These are phyloP conservation scores for Pyricularia sp. DNA, from an alignment of 2,329 filamentous ascomycete species.

Conservation along the genomic window DNA sequence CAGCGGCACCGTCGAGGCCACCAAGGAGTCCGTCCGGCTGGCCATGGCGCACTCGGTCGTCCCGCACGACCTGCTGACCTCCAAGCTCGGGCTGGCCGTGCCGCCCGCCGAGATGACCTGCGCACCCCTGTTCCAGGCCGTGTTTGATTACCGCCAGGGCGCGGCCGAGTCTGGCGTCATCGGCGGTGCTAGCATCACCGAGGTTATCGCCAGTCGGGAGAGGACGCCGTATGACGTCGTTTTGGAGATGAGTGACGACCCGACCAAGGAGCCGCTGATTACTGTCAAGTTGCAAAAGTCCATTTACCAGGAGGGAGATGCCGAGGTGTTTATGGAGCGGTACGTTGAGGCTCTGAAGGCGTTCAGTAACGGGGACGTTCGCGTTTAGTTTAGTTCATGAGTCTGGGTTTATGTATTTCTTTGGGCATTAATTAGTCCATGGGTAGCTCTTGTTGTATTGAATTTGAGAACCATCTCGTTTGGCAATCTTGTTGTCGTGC, in stretches of 20 bases:
- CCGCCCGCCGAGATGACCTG: background rate
- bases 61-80: background rate
- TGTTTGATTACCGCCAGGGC: background rate
- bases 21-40: slow-evolving; percentile 3
- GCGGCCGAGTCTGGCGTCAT: background rate
- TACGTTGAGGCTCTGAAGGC: background rate
- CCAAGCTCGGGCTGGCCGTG: background rate
- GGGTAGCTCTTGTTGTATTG: too few species aligned
- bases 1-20: background rate
- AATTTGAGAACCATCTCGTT: too few species aligned
- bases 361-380: background rate
- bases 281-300: background rate
- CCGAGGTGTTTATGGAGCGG: background rate
- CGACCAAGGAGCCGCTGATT: background rate
- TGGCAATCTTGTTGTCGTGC: too few species aligned
- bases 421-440: too few species aligned
- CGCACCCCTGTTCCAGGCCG: slow-evolving; percentile 2
- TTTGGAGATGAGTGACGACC: background rate
- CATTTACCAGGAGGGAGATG: background rate
- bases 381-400: too few species aligned
- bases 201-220: background rate
- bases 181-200: background rate
- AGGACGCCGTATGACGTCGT: background rate
- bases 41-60: slow-evolving; percentile 2
- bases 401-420: too few species aligned